phyloP scores from a whole-genome alignment of 768 basidiomycete species.

The Leccinum incarnatum region DNA sequence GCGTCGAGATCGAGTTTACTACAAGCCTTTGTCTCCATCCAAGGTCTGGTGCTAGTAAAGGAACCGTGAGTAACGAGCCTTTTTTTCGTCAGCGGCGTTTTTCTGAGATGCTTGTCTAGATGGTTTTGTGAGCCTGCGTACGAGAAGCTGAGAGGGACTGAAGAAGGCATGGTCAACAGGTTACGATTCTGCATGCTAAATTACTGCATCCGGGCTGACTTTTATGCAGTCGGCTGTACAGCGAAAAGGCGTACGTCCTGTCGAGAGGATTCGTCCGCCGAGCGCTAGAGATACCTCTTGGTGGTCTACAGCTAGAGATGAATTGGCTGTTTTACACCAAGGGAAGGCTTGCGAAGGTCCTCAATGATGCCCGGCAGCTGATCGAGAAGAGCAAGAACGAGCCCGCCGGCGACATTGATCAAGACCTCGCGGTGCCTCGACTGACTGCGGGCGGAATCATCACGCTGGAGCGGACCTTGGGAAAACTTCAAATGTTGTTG shows the following conservation, averaged over 20 bases:
- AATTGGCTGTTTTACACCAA: slow-evolving; percentile 66
- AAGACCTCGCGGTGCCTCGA: slow-evolving; percentile 64
- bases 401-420: slow-evolving; percentile 24
- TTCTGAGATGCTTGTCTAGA: slow-evolving; percentile 34
- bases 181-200: slow-evolving; percentile 25
- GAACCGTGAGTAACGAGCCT: slow-evolving; percentile 65
- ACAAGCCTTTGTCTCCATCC: slow-evolving; percentile 91
- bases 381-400: slow-evolving; percentile 63
- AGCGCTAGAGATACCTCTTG: slow-evolving; percentile 76
- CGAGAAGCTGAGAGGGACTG: slow-evolving; percentile 87
- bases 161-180: slow-evolving; percentile 88
- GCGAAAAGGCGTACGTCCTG: slow-evolving; percentile 89
- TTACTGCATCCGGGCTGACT: not conserved
- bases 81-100: slow-evolving; percentile 1
- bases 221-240: slow-evolving; percentile 75
- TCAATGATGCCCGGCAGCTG: slow-evolving; percentile 58
- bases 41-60: slow-evolving; percentile 89
- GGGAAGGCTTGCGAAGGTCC: slow-evolving; percentile 65
- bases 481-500: slow-evolving; percentile 53
- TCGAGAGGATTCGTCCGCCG: slow-evolving; percentile 89
- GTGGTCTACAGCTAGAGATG: slow-evolving; percentile 71
- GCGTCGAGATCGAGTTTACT: slow-evolving; percentile 80
- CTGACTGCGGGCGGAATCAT: slow-evolving; percentile 79
- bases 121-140: slow-evolving; percentile 94
- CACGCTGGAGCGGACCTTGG: slow-evolving; percentile 70